Percentiles rank a stretch among this genome's conserved stretches.
These are phyloP conservation scores for Protea cynaroides DNA, from an alignment of 164 flowering plant species.

Conservation along the genomic window DNA sequence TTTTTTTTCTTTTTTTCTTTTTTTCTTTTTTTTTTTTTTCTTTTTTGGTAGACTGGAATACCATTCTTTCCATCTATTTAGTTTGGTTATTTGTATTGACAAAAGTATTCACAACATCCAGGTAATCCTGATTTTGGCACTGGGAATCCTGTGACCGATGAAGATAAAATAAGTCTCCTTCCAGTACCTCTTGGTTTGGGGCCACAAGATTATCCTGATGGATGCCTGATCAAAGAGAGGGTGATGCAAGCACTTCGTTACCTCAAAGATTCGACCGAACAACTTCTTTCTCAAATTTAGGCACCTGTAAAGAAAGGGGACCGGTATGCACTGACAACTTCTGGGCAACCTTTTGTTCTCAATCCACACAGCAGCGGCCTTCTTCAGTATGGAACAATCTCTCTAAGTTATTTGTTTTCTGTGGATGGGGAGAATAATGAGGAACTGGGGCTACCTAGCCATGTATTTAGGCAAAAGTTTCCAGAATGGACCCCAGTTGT, in stretches of 20 bases:
- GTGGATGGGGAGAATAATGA: slow-evolving; percentile 67
- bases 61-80: not conserved
- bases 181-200: slow-evolving; percentile 22
- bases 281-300: slow-evolving; percentile 94
- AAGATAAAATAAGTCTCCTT: slow-evolving; percentile 23
- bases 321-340: slow-evolving; percentile 73
- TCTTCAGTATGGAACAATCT: slow-evolving; percentile 73
- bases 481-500: slow-evolving; percentile 99
- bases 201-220: slow-evolving; percentile 47
- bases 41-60: not conserved
- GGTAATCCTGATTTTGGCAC: slow-evolving; percentile 29
- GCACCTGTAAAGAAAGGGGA: slow-evolving; percentile 76
- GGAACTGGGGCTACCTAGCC: slow-evolving; percentile 87
- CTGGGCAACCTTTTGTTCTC: slow-evolving; percentile 93
- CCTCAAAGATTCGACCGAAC: slow-evolving; percentile 74
- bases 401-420: slow-evolving; percentile 69
- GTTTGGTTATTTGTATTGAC: slow-evolving; percentile 8
- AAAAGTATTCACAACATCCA: slow-evolving; percentile 16
- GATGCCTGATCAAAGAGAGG: slow-evolving; percentile 72
- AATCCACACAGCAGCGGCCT: slow-evolving; percentile 75
- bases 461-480: slow-evolving; percentile 73
- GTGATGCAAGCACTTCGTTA: slow-evolving; percentile 84
- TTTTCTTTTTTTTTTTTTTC: too few relatives aligned
- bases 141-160: slow-evolving; percentile 24
- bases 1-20: too few relatives aligned